phyloP scores from a whole-genome alignment of 306 rosid species.

The Ziziphus jujuba region DNA sequence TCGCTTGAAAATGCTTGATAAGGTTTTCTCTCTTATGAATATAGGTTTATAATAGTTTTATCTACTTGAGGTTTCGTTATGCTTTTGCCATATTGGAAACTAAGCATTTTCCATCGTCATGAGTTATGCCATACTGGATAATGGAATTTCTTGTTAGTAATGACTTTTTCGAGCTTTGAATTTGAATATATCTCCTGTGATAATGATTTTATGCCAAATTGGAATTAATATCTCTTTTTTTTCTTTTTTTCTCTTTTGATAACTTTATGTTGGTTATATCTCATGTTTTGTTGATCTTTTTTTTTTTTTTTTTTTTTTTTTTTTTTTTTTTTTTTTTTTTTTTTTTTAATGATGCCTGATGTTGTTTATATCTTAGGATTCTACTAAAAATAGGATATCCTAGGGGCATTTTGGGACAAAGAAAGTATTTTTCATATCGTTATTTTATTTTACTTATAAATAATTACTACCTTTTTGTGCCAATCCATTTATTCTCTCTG shows the following conservation, averaged over 20 bases:
- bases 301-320: neutral
- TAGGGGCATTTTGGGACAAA: constrained; percentile 90
- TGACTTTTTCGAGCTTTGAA: too few species aligned
- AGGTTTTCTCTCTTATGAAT: constrained; percentile 46
- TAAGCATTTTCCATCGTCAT: neutral
- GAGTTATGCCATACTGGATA: too few species aligned
- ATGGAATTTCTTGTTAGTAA: too few species aligned
- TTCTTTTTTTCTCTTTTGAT: too few species aligned
- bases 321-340: too few species aligned
- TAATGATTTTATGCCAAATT: too few species aligned
- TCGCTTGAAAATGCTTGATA: constrained; percentile 67
- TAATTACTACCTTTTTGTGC: constrained; percentile 4
- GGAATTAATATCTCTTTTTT: neutral
- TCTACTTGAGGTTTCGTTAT: neutral
- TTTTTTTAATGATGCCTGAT: too few species aligned
- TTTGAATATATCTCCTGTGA: neutral
- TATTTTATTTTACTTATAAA: constrained; percentile 9
- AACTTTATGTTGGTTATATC: constrained; percentile 8
- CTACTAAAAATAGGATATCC: constrained; percentile 56
- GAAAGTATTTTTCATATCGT: constrained; percentile 37
- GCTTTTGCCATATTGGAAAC: neutral
- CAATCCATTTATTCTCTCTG: constrained; percentile 27
- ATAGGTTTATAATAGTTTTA: neutral
- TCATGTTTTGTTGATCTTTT: constrained; percentile 10
- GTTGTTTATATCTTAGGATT: constrained; percentile 52